Conservation (phyloP, 176 grass and related monocot genomes). For the Oryza longistaminata region DNA sequence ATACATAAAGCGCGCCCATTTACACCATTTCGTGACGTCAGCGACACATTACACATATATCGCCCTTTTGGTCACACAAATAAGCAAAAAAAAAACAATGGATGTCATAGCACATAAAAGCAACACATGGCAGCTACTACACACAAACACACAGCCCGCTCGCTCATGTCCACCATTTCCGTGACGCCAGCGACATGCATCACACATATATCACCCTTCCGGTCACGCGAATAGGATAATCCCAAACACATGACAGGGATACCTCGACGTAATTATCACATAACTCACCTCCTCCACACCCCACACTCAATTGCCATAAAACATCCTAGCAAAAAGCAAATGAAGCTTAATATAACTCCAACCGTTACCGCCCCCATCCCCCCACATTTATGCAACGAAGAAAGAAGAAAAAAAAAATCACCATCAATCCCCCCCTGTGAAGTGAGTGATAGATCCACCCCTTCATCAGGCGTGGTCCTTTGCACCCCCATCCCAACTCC, state of each 20-base stretch:
- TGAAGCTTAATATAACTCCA: constrained; percentile 13
- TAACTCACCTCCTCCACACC: neutral
- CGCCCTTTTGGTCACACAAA: too few species aligned
- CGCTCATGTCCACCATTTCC: neutral
- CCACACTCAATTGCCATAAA: neutral
- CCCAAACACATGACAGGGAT: neutral
- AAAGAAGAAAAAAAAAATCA: neutral
- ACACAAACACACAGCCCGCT: too few species aligned
- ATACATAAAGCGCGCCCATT: too few species aligned
- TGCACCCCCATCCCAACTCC: neutral
- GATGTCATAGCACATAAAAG: too few species aligned
- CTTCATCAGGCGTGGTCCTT: constrained; percentile 24
- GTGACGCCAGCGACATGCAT: neutral
- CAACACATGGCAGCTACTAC: neutral
- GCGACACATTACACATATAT: too few species aligned
- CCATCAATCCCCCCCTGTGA: neutral
- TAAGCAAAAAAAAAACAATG: too few species aligned
- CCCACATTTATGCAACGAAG: constrained; percentile 13
- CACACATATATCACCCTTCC: neutral
- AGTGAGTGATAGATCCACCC: neutral
- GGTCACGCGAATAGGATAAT: too few species aligned
- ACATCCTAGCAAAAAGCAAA: neutral
- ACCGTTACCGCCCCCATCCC: neutral
- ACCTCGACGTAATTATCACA: neutral
- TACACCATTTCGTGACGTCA: too few species aligned